Percentiles rank a stretch among this genome's conserved stretches.
Evolutionary conservation across 2,329 filamentous ascomycete species (phyloP).

Genomic region (Arthrobotrys megalospora): DNA sequence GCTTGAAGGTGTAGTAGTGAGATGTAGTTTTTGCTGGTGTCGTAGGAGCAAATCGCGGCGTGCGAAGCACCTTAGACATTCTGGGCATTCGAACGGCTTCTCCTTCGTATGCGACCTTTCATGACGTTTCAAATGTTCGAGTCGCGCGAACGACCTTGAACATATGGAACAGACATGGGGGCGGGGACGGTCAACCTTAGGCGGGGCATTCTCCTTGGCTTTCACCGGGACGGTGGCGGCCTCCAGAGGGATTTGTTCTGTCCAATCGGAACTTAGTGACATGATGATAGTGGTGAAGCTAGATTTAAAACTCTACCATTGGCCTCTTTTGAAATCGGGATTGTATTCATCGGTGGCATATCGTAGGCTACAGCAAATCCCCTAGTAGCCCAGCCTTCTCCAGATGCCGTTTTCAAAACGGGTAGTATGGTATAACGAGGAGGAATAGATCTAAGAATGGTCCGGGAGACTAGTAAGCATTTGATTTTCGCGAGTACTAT

Average conservation of each 20-base stretch:
- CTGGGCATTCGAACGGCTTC: constrained; percentile 97
- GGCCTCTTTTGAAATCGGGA: constrained; percentile 53
- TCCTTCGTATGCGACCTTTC: constrained; percentile 99
- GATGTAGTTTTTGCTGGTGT: constrained; percentile 98
- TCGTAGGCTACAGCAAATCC: constrained; percentile 60
- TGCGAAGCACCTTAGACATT: constrained; percentile 95
- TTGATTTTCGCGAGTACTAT: background rate
- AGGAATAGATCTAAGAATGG: constrained; percentile 17
- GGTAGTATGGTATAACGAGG: background rate
- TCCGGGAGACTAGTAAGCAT: constrained; percentile 35
- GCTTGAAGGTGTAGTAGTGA: constrained; percentile 88
- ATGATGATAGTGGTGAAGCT: constrained; percentile 15
- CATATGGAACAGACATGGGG: constrained; percentile 95
- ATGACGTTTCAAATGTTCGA: constrained; percentile 97
- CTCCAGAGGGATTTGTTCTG: constrained; percentile 49
- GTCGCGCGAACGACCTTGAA: constrained; percentile 88
- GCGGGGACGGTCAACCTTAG: constrained; percentile 97
- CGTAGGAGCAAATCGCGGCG: constrained; percentile 90
- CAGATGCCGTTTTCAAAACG: constrained; percentile 48
- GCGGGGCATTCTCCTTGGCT: constrained; percentile 71
- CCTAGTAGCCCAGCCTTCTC: constrained; percentile 58
- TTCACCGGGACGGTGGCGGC: constrained; percentile 41
- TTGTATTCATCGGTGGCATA: constrained; percentile 60
- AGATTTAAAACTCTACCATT: constrained; percentile 48
- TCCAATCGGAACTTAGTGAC: constrained; percentile 51